These are phyloP conservation scores for Trametes sp. DNA, from an alignment of 1,284 basidiomycete species.

Conservation along the genomic window DNA sequence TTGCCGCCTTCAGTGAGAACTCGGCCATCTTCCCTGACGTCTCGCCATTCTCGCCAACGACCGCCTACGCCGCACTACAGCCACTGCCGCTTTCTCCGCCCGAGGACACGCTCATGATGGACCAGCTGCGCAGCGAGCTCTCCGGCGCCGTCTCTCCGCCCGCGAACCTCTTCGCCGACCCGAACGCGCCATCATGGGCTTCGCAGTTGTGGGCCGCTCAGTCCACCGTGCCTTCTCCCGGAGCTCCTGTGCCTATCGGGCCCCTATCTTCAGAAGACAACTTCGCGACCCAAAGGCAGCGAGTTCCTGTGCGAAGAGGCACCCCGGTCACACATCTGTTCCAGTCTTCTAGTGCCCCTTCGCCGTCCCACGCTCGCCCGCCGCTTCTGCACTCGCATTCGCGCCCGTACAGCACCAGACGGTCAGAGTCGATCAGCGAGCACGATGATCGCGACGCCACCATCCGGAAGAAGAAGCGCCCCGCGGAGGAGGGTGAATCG, in stretches of 20 bases:
- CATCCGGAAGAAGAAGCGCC: slow-evolving; percentile 66
- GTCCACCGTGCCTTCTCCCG: slow-evolving; percentile 29
- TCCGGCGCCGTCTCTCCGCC: slow-evolving; percentile 63
- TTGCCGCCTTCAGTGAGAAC: slow-evolving; percentile 43
- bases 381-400: slow-evolving; percentile 51
- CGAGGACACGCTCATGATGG: slow-evolving; percentile 41
- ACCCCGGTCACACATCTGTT: slow-evolving; percentile 67
- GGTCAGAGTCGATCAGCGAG: slow-evolving; percentile 68
- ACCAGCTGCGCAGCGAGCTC: slow-evolving; percentile 34
- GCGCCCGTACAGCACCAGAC: slow-evolving; percentile 62
- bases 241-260: slow-evolving; percentile 33
- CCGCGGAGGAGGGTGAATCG: slow-evolving; percentile 52
- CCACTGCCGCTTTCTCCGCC: slow-evolving; percentile 65
- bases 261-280: slow-evolving; percentile 39
- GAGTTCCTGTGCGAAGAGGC: slow-evolving; percentile 38
- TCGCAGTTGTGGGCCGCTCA: slow-evolving; percentile 63
- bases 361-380: slow-evolving; percentile 52
- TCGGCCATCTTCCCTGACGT: slow-evolving; percentile 54
- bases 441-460: slow-evolving; percentile 75
- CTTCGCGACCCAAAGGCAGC: slow-evolving; percentile 42
- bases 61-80: slow-evolving; percentile 62
- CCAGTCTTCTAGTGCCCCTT: slow-evolving; percentile 78
- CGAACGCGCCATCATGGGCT: slow-evolving; percentile 60
- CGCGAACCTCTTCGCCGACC: slow-evolving; percentile 51
- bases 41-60: slow-evolving; percentile 61